phyloP scores from a whole-genome alignment of 129 eudicot genomes.

The carrot (Daucus carota) region DNA sequence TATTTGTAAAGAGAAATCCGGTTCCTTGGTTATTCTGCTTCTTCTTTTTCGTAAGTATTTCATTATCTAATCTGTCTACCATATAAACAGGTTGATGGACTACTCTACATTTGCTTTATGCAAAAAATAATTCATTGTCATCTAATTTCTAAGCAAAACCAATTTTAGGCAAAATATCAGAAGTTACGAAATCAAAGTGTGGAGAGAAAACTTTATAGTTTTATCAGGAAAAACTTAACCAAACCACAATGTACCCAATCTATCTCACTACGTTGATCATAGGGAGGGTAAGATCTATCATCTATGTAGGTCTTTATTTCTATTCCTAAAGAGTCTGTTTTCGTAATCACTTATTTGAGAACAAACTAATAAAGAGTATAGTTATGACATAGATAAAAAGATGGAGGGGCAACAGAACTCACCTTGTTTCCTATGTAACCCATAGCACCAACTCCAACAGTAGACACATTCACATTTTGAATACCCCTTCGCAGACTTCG shows the following conservation, averaged over 20 bases:
- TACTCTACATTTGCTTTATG: background rate
- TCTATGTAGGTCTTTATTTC: background rate
- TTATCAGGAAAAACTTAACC: background rate
- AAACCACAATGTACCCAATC: background rate
- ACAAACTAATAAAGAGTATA: background rate
- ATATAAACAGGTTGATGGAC: background rate
- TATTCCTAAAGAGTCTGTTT: background rate
- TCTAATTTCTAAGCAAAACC: background rate
- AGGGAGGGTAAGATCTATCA: background rate
- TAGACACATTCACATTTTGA: conserved; percentile 80
- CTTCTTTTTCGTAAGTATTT: background rate
- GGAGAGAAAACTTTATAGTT: background rate
- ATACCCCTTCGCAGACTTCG: conserved; percentile 78
- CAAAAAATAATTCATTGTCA: background rate
- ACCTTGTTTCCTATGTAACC: conserved; percentile 98
- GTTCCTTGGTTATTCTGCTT: background rate
- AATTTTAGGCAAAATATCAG: background rate
- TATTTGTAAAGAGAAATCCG: background rate
- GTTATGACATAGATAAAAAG: background rate
- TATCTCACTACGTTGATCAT: background rate
- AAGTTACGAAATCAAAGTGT: background rate
- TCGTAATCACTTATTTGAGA: background rate
- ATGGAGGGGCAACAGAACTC: background rate
- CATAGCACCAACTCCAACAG: conserved; percentile 96
- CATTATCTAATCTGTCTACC: background rate